Evolutionary conservation across 345 rosid species (phyloP), one percentile per base, ranked within the genome.

Genomic region (Eucalyptus victrix): DNA sequence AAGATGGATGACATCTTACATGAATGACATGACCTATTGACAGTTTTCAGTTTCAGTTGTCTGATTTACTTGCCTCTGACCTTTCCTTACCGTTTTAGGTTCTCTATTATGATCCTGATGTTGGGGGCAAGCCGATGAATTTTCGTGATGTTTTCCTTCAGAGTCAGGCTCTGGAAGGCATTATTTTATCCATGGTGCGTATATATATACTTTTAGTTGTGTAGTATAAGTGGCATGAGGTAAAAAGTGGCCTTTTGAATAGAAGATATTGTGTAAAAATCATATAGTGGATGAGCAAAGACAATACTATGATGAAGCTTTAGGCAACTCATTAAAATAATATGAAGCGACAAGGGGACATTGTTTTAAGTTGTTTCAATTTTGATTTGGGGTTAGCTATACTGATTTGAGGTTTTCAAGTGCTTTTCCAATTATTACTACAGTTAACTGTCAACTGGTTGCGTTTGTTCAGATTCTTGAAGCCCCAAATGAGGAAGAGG

Each of bases 121-220:
- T 94, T 88, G 98, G 97, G 76, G 98, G 98, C 58, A 95, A 93
- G 87, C 99, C 98, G 37, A 92, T 98, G 93, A 96, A 92, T 86
- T 98, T 98, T 89, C 96, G 96, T 54, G 97, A 97, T 91, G 97
- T 98, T 92, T 98, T 98, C 88, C 97, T 98, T 86, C 98, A 91
- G 91, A 98, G 99, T 92, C 99, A 98, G 92, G 99, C 99, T 89
- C 92, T 98, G 91, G 99, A 98, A 93, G 97, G 96, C 90, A 95
- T 98, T 88, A 93, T 93, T 23, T 88, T 97, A 90, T 96, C 99
- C 86, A 96, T 96, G 99, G 99, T 97, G 94, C 42, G 92, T 53
- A 34, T 42, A 34, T 17, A 28, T 26, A 45, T 44, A 49, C 19
- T 19, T 49, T 51, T 86, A 32, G 58, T 86, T 49, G 53, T 49